Evolutionary conservation across 257 asterid species (phyloP).

Genomic region (Petrea volubilis): DNA sequence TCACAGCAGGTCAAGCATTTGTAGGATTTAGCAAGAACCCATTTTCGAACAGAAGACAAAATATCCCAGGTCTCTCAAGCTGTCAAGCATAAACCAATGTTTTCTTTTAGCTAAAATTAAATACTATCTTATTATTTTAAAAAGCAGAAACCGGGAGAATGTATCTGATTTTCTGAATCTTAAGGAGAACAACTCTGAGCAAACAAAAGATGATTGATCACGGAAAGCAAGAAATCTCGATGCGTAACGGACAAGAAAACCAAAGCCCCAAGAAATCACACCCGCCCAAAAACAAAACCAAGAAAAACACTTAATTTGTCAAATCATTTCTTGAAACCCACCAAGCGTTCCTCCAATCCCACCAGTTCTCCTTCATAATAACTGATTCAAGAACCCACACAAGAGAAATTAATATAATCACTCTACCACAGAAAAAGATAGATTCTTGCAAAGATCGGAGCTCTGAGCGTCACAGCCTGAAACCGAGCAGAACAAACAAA

Average conservation of each 20-base stretch:
- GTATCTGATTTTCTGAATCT: conserved; percentile 16
- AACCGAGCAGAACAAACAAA: conserved; percentile 28
- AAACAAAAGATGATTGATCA: not conserved
- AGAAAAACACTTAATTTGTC: not conserved
- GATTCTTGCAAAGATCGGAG: conserved; percentile 30
- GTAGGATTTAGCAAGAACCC: conserved; percentile 10
- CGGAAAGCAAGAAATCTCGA: conserved; percentile 27
- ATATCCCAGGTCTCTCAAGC: conserved; percentile 1
- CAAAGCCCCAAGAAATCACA: conserved; percentile 19
- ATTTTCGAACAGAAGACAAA: conserved; percentile 11
- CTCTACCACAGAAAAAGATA: not conserved
- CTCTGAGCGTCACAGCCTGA: conserved; percentile 28
- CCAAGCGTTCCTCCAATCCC: conserved; percentile 48
- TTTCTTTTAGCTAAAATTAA: not conserved
- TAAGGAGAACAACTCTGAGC: not conserved
- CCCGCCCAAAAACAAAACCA: not conserved
- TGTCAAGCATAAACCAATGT: conserved; percentile 5
- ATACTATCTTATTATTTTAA: conserved; percentile 3
- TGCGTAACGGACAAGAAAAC: conserved; percentile 20
- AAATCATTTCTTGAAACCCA: conserved; percentile 28
- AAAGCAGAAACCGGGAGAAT: conserved; percentile 11
- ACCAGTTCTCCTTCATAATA: conserved; percentile 37
- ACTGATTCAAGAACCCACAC: conserved; percentile 9
- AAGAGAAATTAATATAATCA: not conserved
- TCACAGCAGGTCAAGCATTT: conserved; percentile 1